phyloP scores from a whole-genome alignment of 2,329 filamentous ascomycete genomes.

The Thelonectria rubi region DNA sequence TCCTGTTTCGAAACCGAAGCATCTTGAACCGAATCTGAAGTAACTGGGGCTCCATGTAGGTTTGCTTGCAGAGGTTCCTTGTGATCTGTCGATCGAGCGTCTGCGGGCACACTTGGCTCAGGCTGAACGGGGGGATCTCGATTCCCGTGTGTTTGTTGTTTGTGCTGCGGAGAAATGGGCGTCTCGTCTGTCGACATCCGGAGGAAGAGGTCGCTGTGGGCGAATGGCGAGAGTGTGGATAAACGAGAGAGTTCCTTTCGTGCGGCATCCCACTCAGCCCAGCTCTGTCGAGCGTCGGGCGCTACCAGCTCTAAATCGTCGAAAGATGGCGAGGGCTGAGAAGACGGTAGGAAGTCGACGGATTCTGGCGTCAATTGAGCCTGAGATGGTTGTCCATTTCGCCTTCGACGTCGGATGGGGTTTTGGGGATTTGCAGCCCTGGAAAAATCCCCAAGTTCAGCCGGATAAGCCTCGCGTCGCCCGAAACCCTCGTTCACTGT shows the following conservation, averaged over 20 bases:
- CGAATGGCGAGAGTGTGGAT: conserved; percentile 27
- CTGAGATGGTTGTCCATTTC: conserved; percentile 25
- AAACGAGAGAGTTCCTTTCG: conserved; percentile 38
- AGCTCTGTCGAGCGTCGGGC: conserved; percentile 29
- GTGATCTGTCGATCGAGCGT: neutral
- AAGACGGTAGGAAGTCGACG: conserved; percentile 13
- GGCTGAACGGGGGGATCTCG: neutral
- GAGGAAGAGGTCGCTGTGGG: conserved; percentile 30
- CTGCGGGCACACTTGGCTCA: neutral
- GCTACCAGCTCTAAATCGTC: conserved; percentile 8
- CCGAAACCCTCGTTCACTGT: conserved; percentile 41
- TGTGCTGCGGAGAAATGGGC: conserved; percentile 12
- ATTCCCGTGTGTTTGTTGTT: conserved; percentile 1
- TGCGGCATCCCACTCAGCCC: conserved; percentile 41
- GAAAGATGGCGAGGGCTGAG: conserved; percentile 19
- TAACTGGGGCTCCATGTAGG: neutral
- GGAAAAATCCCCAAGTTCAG: conserved; percentile 41
- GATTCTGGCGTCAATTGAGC: conserved; percentile 8
- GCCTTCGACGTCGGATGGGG: conserved; percentile 43
- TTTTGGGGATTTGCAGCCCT: conserved; percentile 32
- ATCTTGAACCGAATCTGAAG: neutral
- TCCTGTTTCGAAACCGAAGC: neutral
- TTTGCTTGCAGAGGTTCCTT: neutral
- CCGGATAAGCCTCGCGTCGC: conserved; percentile 36
- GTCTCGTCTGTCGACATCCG: conserved; percentile 28